Base-by-base conservation (phyloP, 805 yeast species). In the Brettanomyces naardenensis region DNA sequence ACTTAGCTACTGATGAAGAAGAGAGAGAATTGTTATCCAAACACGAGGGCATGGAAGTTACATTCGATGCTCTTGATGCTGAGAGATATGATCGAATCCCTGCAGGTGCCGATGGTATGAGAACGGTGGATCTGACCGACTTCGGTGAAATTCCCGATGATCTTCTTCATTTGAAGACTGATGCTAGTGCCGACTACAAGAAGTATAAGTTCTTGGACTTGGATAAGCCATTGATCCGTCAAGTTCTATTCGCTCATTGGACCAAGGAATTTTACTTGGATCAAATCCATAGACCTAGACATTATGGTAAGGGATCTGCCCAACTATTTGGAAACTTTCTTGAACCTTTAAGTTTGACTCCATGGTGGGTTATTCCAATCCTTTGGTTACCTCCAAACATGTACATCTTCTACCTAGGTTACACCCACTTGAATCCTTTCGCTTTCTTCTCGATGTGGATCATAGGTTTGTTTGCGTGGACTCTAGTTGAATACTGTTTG, bases 271-370 rank as follows among this genome's bases (percentile, higher is more conserved):
- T 92, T 54, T 92, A 92, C 60, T 69, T 92, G 54, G 95, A 88
- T 57, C 97, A 92, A 63, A 92, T 92, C 31, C 98, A 92, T 61
- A 78, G 97, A 62, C 98, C 98, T 38, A 80, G 98, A 58, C 98
- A 92, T 61, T 92, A 89, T 57, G 97, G 97, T 47, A 80, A 88
- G 57, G 97, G 96, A 9, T 86, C 96, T 3, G 98, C 98, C 10
- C 96, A 89, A 5, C 59, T 92, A 38, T 92, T 92, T 61, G 98
- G 98, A 35, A 88, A 89, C 62, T 84, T 90, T 60, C 66, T 92
- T 43, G 98, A 92, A 63, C 97, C 97, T 4, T 56, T 92, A 19
- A 78, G 95, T 6, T 68, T 81, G 53, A 92, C 98, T 3, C 81
- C 97, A 10, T 92, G 97, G 97, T 92, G 79, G 73, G 82, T 87